phyloP scores from a whole-genome alignment of 1,284 basidiomycete species.

The Trametes polyzona region DNA sequence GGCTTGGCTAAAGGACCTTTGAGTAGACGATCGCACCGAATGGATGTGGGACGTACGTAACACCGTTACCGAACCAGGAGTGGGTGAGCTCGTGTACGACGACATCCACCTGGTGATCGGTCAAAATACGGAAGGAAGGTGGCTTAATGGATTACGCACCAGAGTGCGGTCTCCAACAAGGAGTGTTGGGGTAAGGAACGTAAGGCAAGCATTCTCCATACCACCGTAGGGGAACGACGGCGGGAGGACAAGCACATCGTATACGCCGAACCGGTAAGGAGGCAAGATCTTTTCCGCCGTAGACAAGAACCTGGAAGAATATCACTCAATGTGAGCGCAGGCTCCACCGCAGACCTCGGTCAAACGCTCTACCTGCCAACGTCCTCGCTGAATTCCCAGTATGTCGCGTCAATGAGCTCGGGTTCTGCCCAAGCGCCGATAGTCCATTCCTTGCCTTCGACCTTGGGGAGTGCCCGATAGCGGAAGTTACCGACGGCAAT shows the following conservation, averaged over 20 bases:
- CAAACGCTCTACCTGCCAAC: constrained; percentile 59
- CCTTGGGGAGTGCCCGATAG: constrained; percentile 68
- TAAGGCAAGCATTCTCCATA: constrained; percentile 86
- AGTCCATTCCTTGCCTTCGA: constrained; percentile 72
- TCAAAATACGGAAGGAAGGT: not conserved
- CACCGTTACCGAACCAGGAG: constrained; percentile 87
- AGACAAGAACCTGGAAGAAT: constrained; percentile 63
- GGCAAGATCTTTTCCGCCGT: constrained; percentile 78
- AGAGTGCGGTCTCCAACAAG: constrained; percentile 84
- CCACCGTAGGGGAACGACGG: constrained; percentile 94
- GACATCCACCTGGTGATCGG: constrained; percentile 55
- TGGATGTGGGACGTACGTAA: constrained; percentile 56
- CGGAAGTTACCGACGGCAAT: constrained; percentile 84
- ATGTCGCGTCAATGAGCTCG: constrained; percentile 76
- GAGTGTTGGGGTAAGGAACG: constrained; percentile 87
- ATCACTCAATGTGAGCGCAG: not conserved
- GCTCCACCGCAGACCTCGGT: too few species aligned
- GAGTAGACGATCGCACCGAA: not conserved
- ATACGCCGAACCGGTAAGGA: constrained; percentile 87
- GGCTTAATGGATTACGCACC: constrained; percentile 41
- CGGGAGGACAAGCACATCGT: constrained; percentile 91
- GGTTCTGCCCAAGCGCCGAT: constrained; percentile 93
- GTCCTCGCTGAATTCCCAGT: constrained; percentile 89
- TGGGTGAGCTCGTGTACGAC: constrained; percentile 81
- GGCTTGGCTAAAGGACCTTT: constrained; percentile 53